Base-by-base conservation (phyloP, 2,329 filamentous ascomycete species). In the Penicillium palitans region DNA sequence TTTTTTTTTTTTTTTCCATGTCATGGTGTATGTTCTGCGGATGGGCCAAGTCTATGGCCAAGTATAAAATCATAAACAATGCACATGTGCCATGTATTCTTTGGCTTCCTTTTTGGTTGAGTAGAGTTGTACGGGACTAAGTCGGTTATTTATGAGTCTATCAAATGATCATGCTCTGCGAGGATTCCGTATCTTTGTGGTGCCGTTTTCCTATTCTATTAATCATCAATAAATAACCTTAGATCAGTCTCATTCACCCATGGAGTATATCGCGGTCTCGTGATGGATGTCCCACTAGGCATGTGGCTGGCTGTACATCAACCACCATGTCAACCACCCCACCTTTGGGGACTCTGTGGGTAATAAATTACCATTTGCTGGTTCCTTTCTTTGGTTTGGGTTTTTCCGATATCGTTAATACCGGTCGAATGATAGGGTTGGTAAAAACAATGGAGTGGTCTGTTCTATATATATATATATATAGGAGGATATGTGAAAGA, bases 21-120 rank as follows among this genome's bases (percentile, higher is more conserved):
- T 48, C 25, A 31, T 52, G 44, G 5, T 31, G 19, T 41, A 29
- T 15, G 42, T 52, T 49, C 47, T 13, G 8, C 40, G 3, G 21
- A 19, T 19, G 15, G 40, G 46, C 13, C 17, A 27, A 4, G 9
- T 44, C n/a, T 10, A 27, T 17, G 24, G 15, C 41, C 41, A 6
- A 37, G 35, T 54, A 57, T 12, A 54, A 53, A 57, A 27, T 25
- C 37, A 56, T 44, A 44, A 29, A 21, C 39, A n/a, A 27, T 51
- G 39, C 53, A 52, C 29, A 56, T 56, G 35, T 24, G 39, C 19
- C 27, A 49, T 2, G 17, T 50, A 17, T 13, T 19, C 1, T 44
- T 51, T 33, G 15, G 41, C 12, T 51, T 54, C 10, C 15, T 49
- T 47, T 17, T 5, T 4, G 13, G 13, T 35, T 24, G 15, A 3